Evolutionary conservation across 192 early-diverging fungal species (phyloP).

Genomic region (Chytriomyces sp.): DNA sequence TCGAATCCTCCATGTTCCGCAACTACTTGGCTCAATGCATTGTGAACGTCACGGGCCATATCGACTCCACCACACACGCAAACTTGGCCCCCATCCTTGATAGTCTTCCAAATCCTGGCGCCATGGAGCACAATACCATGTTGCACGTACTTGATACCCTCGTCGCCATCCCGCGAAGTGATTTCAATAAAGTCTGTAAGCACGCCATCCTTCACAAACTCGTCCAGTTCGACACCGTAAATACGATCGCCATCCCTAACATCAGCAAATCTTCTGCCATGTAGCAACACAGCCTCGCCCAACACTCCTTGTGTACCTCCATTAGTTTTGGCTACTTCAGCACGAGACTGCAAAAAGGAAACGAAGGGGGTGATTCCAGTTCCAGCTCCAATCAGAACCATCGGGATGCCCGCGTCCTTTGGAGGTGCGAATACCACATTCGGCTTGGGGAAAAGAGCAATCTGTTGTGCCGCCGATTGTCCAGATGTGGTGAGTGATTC

Average conservation of each 20-base stretch:
- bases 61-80: constrained; percentile 60
- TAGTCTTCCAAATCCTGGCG: constrained; percentile 32
- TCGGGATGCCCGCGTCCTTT: constrained; percentile 51
- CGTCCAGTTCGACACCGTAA: constrained; percentile 65
- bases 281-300: constrained; percentile 73
- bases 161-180: neutral
- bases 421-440: constrained; percentile 66
- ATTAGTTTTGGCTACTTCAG: constrained; percentile 36
- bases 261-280: constrained; percentile 75
- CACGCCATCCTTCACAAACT: constrained; percentile 47
- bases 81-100: constrained; percentile 2
- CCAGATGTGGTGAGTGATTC: constrained; percentile 61
- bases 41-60: constrained; percentile 88
- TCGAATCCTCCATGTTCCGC: constrained; percentile 48
- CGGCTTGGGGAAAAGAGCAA: constrained; percentile 46
- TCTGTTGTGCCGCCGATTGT: neutral
- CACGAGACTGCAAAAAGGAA: constrained; percentile 72
- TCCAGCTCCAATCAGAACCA: constrained; percentile 89
- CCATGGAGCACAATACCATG: constrained; percentile 65
- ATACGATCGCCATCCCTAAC: constrained; percentile 62
- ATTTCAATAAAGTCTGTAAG: constrained; percentile 55
- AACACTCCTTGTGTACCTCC: constrained; percentile 52
- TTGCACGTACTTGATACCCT: constrained; percentile 78
- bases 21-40: constrained; percentile 69
- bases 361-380: constrained; percentile 96